phyloP scores from a whole-genome alignment of 2,329 filamentous ascomycete genomes.

The Stachybotrys chlorohalonatus region DNA sequence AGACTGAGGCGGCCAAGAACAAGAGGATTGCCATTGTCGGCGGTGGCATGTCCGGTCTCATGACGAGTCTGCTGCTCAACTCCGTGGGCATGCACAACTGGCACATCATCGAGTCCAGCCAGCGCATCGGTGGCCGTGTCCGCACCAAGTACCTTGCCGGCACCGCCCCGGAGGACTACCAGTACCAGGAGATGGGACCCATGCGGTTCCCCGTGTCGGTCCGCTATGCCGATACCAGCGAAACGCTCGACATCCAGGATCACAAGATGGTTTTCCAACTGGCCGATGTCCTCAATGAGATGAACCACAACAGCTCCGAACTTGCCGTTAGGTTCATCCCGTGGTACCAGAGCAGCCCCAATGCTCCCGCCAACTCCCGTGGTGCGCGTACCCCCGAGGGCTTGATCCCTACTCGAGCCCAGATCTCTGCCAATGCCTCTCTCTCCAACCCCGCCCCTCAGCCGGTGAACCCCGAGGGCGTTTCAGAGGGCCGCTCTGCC shows the following conservation, averaged over 20 bases:
- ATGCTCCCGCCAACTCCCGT: conserved; percentile 40
- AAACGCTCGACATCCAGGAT: conserved; percentile 12
- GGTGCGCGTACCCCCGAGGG: conserved; percentile 40
- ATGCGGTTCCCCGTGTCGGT: conserved; percentile 9
- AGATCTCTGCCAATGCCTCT: conserved; percentile 33
- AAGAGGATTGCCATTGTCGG: conserved; percentile 22
- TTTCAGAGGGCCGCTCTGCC: not conserved
- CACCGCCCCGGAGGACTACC: conserved; percentile 13
- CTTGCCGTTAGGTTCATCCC: conserved; percentile 51
- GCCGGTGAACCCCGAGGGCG: not conserved
- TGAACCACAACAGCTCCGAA: conserved; percentile 19
- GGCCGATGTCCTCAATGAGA: conserved; percentile 12
- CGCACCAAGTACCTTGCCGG: conserved; percentile 31
- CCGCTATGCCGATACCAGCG: conserved; percentile 14
- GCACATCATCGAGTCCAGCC: conserved; percentile 32
- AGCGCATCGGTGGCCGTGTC: conserved; percentile 31
- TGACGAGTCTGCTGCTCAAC: conserved; percentile 16
- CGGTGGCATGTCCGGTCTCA: conserved; percentile 24
- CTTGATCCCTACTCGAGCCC: conserved; percentile 38
- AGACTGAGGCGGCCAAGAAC: conserved; percentile 12
- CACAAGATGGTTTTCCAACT: conserved; percentile 1
- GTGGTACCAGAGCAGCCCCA: conserved; percentile 47
- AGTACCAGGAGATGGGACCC: conserved; percentile 13
- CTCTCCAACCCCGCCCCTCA: not conserved
- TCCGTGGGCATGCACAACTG: conserved; percentile 33